Evolutionary conservation across 2,329 filamentous ascomycete genomes (phyloP), one percentile per base, ranked within the genome.

Genomic region (Clarireedia hainanense): DNA sequence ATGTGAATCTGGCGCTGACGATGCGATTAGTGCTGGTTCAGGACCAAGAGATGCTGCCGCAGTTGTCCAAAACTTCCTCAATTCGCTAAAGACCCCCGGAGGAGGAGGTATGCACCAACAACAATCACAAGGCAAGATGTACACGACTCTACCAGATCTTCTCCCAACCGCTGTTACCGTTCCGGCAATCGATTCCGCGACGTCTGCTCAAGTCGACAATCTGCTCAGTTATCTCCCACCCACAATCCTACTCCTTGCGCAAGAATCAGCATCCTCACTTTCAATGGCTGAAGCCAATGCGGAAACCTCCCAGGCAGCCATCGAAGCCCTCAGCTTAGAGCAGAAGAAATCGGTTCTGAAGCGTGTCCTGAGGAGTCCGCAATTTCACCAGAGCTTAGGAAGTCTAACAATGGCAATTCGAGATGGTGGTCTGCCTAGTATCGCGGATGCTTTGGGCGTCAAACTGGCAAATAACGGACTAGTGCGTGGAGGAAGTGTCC

Each of bases 381-480:
- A 99, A 68, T 91, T 99, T 67, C 82, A 84, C 58, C 94, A 97
- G 71, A 92, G 89, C 63, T 73, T 96, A 40, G 82, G 84, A 0
- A 94, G 88, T 68, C 74, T 99, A 64, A 96, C 91, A 0, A 84
- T 91, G 71, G 94, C 94, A 12, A 76, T 99, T 55, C 80, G 91
- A 56, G 92, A 97, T 64, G 94, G 94, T 12, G 94, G 92, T 0
- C 73, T 99, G 56, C 91, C 92, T 4, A 95, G 85, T 64, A 87
- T 99, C 61, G 87, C 90, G 6, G 91, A 95, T 65, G 92, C 91
- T 4, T 75, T 99, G 40, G 81, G 84, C 6, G 81, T 97, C 57
- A 83, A 84, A 63, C 83, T 99, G 20, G 80, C 86, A 67, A 90
- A 96, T 68, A 87, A 87, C n/a, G 92, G 92, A 3, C 87, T 88